Conservation (phyloP, 768 basidiomycete species). For the Serendipita sp. region DNA sequence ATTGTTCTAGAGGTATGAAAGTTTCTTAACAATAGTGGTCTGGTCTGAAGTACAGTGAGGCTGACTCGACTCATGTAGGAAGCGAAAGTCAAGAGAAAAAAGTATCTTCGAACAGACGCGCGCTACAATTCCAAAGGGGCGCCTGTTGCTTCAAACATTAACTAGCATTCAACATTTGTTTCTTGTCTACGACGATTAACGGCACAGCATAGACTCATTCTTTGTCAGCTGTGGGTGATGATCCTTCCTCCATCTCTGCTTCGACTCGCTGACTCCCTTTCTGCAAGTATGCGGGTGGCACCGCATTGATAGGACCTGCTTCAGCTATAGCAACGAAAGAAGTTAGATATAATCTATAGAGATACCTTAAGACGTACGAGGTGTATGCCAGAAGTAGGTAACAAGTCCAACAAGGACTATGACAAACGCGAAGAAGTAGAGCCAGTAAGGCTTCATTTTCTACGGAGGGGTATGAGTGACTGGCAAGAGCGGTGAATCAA, state of each 20-base stretch:
- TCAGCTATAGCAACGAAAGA: constrained; percentile 32
- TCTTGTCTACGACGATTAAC: no score
- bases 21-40: neutral
- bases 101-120: neutral
- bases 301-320: constrained; percentile 48
- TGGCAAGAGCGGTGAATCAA: constrained; percentile 12
- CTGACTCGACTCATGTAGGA: constrained; percentile 1
- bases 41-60: neutral
- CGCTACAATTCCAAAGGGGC: no score
- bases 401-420: constrained; percentile 59
- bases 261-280: neutral
- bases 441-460: constrained; percentile 76
- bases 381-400: constrained; percentile 74
- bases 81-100: neutral
- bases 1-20: neutral
- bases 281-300: constrained; percentile 42
- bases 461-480: constrained; percentile 18
- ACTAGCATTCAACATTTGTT: no score
- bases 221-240: neutral
- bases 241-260: neutral
- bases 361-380: constrained; percentile 36
- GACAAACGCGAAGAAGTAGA: constrained; percentile 69
- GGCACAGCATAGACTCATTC: no score
- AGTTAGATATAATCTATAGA: neutral
- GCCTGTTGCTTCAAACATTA: no score